These are phyloP conservation scores for Borovskyia barvae DNA, from an alignment of 208 protist genomes.

Conservation along the genomic window DNA sequence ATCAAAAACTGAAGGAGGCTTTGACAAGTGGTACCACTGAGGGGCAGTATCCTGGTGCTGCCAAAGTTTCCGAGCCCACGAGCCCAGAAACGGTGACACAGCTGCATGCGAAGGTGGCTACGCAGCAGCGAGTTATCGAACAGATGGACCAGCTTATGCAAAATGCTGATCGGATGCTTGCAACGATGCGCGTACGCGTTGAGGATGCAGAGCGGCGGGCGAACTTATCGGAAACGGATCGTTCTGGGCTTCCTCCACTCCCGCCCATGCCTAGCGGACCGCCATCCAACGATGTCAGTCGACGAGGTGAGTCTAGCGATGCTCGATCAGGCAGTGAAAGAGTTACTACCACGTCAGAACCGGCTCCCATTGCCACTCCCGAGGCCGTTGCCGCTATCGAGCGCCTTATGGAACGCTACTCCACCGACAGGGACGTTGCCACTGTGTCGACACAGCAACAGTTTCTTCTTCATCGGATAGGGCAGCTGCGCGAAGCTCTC, in stretches of 20 bases:
- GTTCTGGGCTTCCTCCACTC: slow-evolving; percentile 11
- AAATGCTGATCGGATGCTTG: slow-evolving; percentile 30
- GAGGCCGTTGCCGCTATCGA: slow-evolving; percentile 10
- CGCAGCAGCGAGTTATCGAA: slow-evolving; percentile 30
- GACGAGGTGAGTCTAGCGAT: no score
- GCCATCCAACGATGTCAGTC: background rate
- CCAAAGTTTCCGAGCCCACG: no score
- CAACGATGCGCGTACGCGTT: slow-evolving; percentile 32
- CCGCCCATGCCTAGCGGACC: background rate
- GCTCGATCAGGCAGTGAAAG: no score
- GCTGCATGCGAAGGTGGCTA: slow-evolving; percentile 26
- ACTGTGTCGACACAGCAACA: slow-evolving; percentile 20
- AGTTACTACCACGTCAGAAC: background rate
- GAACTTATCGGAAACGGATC: background rate
- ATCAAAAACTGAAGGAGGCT: slow-evolving; percentile 18
- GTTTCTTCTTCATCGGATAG: slow-evolving; percentile 17
- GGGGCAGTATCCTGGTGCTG: no score
- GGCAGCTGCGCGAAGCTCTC: slow-evolving; percentile 27
- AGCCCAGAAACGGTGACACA: slow-evolving; percentile 3
- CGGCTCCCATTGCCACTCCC: slow-evolving; percentile 1
- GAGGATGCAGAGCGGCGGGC: slow-evolving; percentile 21
- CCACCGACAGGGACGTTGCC: slow-evolving; percentile 16
- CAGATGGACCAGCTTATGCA: slow-evolving; percentile 42
- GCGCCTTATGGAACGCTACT: slow-evolving; percentile 14
- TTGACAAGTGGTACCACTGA: no score